Conservation (phyloP, 2,329 filamentous ascomycete species). For the Diplodia mutila region DNA sequence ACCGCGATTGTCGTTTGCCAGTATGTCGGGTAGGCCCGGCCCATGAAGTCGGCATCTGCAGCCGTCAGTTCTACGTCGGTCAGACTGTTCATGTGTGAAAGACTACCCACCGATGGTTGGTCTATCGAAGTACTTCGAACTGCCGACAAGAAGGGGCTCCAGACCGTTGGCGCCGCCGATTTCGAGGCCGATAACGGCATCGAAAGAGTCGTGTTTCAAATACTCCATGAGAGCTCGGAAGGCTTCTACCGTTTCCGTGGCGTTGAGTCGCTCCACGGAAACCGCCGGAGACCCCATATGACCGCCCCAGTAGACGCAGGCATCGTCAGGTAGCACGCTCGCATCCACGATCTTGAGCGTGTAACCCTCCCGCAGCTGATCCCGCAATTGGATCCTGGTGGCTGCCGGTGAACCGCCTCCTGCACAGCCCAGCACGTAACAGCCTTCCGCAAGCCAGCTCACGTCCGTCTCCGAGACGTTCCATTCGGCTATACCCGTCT, state of each 20-base stretch:
- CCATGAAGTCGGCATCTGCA: constrained; percentile 23
- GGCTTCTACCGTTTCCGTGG: constrained; percentile 46
- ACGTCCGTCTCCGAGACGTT: constrained; percentile 51
- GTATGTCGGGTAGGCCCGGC: constrained; percentile 22
- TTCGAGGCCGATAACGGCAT: constrained; percentile 47
- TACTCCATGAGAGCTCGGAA: constrained; percentile 44
- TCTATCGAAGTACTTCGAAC: constrained; percentile 34
- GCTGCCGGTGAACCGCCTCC: constrained; percentile 54
- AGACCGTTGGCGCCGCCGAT: constrained; percentile 53
- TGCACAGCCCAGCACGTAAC: constrained; percentile 54
- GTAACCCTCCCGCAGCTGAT: constrained; percentile 45
- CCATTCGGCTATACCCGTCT: constrained; percentile 39
- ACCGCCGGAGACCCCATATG: constrained; percentile 50
- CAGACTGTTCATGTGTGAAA: not conserved
- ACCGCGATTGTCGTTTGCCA: constrained; percentile 25
- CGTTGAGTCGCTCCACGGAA: constrained; percentile 46
- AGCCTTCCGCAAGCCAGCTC: constrained; percentile 51
- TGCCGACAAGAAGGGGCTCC: constrained; percentile 30
- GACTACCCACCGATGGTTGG: constrained; percentile 20
- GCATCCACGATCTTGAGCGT: constrained; percentile 48
- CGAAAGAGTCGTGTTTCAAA: constrained; percentile 37
- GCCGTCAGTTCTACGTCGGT: constrained; percentile 8
- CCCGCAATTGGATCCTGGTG: constrained; percentile 48
- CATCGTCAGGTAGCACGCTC: constrained; percentile 49
- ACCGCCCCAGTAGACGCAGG: constrained; percentile 51